Evolutionary conservation across 192 early-diverging fungal species (phyloP), one percentile per base, ranked within the genome.

Genomic region (Coemansia biformis): DNA sequence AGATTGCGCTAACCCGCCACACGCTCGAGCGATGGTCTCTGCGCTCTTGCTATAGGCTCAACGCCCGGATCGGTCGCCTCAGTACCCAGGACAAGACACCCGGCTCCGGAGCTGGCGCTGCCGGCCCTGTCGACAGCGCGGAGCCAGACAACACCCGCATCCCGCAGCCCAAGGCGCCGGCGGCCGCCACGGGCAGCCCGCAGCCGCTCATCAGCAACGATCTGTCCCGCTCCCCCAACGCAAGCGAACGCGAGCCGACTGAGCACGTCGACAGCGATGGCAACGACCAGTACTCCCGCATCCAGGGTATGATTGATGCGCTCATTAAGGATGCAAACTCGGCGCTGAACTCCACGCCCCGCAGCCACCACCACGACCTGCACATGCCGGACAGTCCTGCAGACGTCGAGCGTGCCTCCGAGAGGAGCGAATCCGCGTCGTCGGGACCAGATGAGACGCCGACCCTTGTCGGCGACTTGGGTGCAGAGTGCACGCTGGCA

Each of bases 301-400:
- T 74, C 17, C 63, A 65, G 19, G 51, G 66, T 39, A 74, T 74
- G 70, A 66, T 74, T 17, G 50, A 61, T 53, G 62, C 63, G 32
- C 48, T 74, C 34, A 74, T 74, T 38, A 66, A 66, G 35, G 70
- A 74, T 19, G 70, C 70, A 3, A 52, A 53, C 36, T 54, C 51
- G 21, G 70, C 70, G 14, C 59, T 74, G 44, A 40, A 55, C 13
- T 59, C 60, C 16, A 63, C 38, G 21, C 68, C 7, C 29, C 7
- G 29, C 26, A 28, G 4, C 3, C 26, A 7, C 26, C 26, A 28
- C 26, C n/a, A n/a, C n/a, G 26, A 28, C 26, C 3, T 28, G 26
- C 26, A 34, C n/a, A n/a, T n/a, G n/a, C n/a, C n/a, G n/a, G n/a
- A n/a, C n/a, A n/a, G n/a, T n/a, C n/a, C n/a, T n/a, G n/a, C n/a